Evolutionary conservation across 306 rosid species (phyloP).

Genomic region (Citrullus mucosospermus): DNA sequence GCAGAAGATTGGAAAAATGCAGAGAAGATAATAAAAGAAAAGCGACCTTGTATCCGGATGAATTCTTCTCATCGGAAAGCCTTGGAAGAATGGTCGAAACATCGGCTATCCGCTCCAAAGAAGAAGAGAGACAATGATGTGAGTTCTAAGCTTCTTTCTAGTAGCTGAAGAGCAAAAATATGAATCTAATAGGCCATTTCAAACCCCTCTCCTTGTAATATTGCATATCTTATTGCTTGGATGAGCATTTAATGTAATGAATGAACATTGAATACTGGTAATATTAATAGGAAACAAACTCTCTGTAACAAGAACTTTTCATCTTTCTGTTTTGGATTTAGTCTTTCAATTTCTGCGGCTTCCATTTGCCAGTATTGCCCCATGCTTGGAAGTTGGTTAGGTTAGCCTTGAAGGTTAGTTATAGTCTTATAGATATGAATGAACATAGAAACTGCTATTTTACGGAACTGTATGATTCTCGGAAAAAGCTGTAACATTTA

Average conservation of each 20-base stretch:
- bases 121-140: conserved; percentile 14
- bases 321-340: neutral
- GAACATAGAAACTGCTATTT: neutral
- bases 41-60: conserved; percentile 60
- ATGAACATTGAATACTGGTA: neutral
- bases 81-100: conserved; percentile 79
- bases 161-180: neutral
- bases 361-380: neutral
- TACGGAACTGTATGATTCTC: neutral
- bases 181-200: neutral
- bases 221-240: neutral
- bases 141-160: neutral
- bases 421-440: neutral
- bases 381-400: neutral
- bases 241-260: neutral
- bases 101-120: conserved; percentile 39
- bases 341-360: neutral
- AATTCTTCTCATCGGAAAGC: conserved; percentile 63
- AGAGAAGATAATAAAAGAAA: conserved; percentile 60
- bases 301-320: neutral
- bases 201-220: neutral
- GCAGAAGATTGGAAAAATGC: conserved; percentile 85
- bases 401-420: neutral
- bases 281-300: neutral
- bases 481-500: no score